Percentiles rank a stretch among this genome's conserved stretches.
phyloP scores from a whole-genome alignment of 176 grass and related monocot species.

The Paspalum notatum region DNA sequence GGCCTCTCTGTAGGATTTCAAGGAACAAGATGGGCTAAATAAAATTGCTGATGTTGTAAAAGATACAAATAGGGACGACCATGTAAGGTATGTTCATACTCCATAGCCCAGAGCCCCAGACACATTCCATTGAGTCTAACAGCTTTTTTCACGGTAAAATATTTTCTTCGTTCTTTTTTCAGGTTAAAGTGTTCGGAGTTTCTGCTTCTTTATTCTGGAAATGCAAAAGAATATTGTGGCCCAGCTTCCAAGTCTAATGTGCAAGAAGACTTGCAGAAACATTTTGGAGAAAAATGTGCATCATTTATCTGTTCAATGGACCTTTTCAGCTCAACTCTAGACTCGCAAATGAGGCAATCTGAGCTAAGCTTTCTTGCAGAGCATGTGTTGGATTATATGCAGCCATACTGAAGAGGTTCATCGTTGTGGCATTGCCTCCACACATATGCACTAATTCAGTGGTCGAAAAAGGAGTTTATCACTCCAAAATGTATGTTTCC shows the following conservation, averaged over 20 bases:
- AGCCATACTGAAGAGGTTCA: background rate
- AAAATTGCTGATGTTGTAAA: slow-evolving; percentile 47
- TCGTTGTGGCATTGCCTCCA: background rate
- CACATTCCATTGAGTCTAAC: background rate
- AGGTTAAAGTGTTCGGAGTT: slow-evolving; percentile 69
- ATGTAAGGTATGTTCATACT: slow-evolving; percentile 43
- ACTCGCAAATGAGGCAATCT: slow-evolving; percentile 40
- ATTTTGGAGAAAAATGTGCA: slow-evolving; percentile 53
- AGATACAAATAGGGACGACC: slow-evolving; percentile 38
- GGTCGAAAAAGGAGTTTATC: background rate
- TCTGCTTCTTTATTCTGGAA: slow-evolving; percentile 53
- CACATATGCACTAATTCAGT: background rate
- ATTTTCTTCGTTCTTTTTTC: background rate
- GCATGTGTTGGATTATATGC: slow-evolving; percentile 46
- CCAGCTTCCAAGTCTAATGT: slow-evolving; percentile 29
- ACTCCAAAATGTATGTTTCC: background rate
- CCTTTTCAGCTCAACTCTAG: slow-evolving; percentile 41
- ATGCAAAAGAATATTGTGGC: slow-evolving; percentile 33
- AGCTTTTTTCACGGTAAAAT: background rate
- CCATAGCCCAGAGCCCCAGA: background rate
- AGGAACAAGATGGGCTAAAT: slow-evolving; percentile 50
- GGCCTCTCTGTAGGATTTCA: slow-evolving; percentile 46
- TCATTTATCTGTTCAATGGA: slow-evolving; percentile 44
- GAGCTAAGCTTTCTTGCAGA: slow-evolving; percentile 49
- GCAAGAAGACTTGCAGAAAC: slow-evolving; percentile 34